Evolutionary conservation across 2,329 filamentous ascomycete species (phyloP), one percentile per base, ranked within the genome.

Genomic region (Arthrobotrys entomopaga): DNA sequence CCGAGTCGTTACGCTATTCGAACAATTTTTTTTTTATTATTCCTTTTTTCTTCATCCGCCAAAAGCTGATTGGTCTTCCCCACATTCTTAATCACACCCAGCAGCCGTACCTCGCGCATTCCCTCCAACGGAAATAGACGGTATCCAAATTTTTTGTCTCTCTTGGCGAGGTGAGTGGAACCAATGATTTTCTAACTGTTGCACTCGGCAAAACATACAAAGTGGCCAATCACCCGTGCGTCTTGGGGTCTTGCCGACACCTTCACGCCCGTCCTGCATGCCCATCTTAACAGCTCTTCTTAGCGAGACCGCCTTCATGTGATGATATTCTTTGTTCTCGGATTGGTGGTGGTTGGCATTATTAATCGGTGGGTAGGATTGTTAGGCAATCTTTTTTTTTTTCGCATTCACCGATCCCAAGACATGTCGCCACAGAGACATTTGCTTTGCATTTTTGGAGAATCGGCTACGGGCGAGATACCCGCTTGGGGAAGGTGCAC

Each of bases 401-500:
- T 40, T 40, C 34, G 15, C 4, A 46, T 19, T n/a, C 42, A 5
- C 42, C 16, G n/a, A 46, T 46, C 15, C 16, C 8, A 16, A 42
- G 43, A 38, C 10, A 15, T 34, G n/a, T 61, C 40, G 52, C 64
- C 64, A 53, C 56, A 59, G 8, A 34, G 29, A 34, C 29, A 34
- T 34, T 34, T 34, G 29, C 29, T 34, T 5, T 34, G 29, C 29
- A 24, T 48, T 34, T 34, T 34, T 34, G 29, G 29, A 7, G 19
- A 60, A 50, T 56, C n/a, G 48, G 29, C 11, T 42, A 43, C 69
- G 69, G 69, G 61, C 61, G 56, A 66, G 42, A 61, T 65, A 43
- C 61, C 69, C 22, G 13, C 38, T 66, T 73, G 42, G 48, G 69
- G 50, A 73, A 73, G 46, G 50, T 66, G 56, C 16, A 24, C 67